Base-by-base conservation (phyloP, 176 grass and related monocot genomes). In the Carex pumila region DNA sequence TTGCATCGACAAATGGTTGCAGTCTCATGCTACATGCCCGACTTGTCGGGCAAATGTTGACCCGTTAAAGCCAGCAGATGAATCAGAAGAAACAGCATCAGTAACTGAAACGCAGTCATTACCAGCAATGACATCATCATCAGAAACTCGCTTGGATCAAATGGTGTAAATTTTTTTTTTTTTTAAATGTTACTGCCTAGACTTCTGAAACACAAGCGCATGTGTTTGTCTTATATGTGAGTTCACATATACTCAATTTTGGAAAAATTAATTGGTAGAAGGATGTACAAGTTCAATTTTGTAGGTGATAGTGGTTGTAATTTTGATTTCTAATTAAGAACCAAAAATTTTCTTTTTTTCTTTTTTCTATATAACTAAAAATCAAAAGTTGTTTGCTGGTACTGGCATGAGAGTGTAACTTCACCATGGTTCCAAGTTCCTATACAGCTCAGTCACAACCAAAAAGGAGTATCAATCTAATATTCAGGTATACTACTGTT, bases 21-120 rank as follows among this genome's bases (percentile, higher is more conserved):
- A 67, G 9, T 62, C 68, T 83, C 87, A 88, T 53, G 22, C 72
- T 36, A 84, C 72, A 12, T 88, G 89, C 59, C 92, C 92, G 0
- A 62, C 91, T 43, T 94, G 92, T 81, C 78, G 89, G 12, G 45
- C 79, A 59, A 72, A 45, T 7, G 45, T 83, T 52, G 50, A 63
- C 59, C 49, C 79, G 0, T 50, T 85, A 29, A 63, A 84, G 12
- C 66, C 72, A n/a, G 64, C 31, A 25, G 83, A 75, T 41, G 45
- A 59, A 61, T 13, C 12, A 74, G 55, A 37, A 4, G 65, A 70
- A 60, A 30, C 68, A 12, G 66, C 32, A 75, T 61, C 65, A 41
- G 43, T 12, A 22, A 71, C 25, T 34, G 37, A 31, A 73, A 61
- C 31, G 3, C 4, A 7, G 14, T 85, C 67, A 12, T 50, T 75